Conservation (phyloP, 441 rosid genomes). For the Gossypium laxum region DNA sequence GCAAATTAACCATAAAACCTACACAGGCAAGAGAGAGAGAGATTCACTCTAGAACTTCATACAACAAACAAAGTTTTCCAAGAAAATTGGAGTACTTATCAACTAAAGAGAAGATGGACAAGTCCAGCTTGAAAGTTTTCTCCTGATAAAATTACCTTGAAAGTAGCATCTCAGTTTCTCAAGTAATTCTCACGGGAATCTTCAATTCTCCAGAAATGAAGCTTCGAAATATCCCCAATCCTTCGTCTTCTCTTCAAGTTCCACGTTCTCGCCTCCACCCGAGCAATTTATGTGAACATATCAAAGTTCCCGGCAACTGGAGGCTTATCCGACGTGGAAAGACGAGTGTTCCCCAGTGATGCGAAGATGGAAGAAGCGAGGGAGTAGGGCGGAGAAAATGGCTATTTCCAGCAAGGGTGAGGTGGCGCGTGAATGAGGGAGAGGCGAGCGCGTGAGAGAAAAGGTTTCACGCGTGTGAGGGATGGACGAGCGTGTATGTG, state of each 20-base stretch:
- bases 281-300: neutral
- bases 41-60: neutral
- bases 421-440: slow-evolving; percentile 24
- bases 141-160: slow-evolving; percentile 15
- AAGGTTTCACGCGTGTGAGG: slow-evolving; percentile 66
- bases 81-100: slow-evolving; percentile 1
- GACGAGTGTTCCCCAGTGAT: slow-evolving; percentile 8
- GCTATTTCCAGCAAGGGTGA: slow-evolving; percentile 25
- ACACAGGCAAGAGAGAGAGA: neutral
- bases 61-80: neutral
- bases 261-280: slow-evolving; percentile 1
- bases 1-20: neutral
- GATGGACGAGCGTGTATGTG: slow-evolving; percentile 47
- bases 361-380: neutral
- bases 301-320: slow-evolving; percentile 8
- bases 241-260: slow-evolving; percentile 15
- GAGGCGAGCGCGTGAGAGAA: slow-evolving; percentile 43
- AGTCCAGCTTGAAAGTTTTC: neutral
- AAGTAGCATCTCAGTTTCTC: slow-evolving; percentile 10
- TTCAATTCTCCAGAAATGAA: slow-evolving; percentile 12
- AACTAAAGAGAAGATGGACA: neutral
- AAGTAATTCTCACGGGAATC: slow-evolving; percentile 21
- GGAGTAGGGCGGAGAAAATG: slow-evolving; percentile 17
- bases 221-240: slow-evolving; percentile 10
- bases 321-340: slow-evolving; percentile 15